Evolutionary conservation across 2,329 filamentous ascomycete genomes (phyloP), one percentile per base, ranked within the genome.

Genomic region (Monilinia vaccinii-corymbosi): DNA sequence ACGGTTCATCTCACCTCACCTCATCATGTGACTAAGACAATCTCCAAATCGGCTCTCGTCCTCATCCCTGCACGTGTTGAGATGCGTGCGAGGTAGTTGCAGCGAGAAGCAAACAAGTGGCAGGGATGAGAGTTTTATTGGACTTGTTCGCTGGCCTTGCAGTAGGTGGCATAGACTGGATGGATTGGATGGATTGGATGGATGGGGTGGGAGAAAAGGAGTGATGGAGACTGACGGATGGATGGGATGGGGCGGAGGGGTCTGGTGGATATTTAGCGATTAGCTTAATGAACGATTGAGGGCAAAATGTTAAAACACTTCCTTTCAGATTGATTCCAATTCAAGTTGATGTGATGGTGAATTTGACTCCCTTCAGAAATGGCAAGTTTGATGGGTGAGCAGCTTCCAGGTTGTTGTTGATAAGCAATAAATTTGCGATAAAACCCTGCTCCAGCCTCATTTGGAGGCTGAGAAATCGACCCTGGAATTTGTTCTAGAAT

Each of bases 121-220:
- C 38, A 53, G 18, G 51, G 51, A 32, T 53, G 42, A 4, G 9
- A 31, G n/a, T 23, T 52, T 55, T 55, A 38, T 40, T 55, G 51
- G 51, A 34, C 38, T 55, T 50, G 50, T 57, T 57, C 55, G 55
- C 55, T 57, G 55, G 55, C 55, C 32, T 57, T 57, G 55, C 55
- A 57, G 55, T 32, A 36, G 50, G 50, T 44, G n/a, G 42, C 14
- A 52, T 51, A 34, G 21, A 51, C 36, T 25, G 21, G 48, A 38
- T 23, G 28, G 47, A 32, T 32, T 9, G 31, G 9, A 4, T 32
- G 8, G 32, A 34, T 8, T 9, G 40, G n/a, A 21, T 45, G 42
- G 42, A 45, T 45, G 25, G 42, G 21, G 25, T 45, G 36, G 21
- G 47, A 36, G 34, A 36, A 36, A 14, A 50, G 13, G 36, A 31